A percentile compares a stretch with the other conserved stretches of the same genome.
phyloP scores from a whole-genome alignment of 2,329 filamentous ascomycete genomes.

The Massarina eburnea region DNA sequence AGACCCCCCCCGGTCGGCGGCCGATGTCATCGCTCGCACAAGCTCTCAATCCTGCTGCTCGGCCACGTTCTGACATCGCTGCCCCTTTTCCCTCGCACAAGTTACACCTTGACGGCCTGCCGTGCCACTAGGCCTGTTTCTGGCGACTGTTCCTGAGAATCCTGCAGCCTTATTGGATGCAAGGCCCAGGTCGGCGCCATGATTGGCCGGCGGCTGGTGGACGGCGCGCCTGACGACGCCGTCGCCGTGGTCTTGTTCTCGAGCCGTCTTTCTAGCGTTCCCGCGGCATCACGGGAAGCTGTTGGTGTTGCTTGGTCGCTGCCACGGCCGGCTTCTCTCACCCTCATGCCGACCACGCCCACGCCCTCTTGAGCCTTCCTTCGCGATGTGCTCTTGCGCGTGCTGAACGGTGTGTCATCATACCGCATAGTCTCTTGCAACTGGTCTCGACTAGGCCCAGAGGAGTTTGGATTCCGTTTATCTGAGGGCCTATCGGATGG shows the following conservation, averaged over 20 bases:
- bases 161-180: constrained; percentile 33
- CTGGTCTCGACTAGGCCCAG: too few relatives aligned
- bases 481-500: too few relatives aligned
- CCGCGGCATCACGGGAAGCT: constrained; percentile 29
- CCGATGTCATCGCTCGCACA: not conserved
- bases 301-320: constrained; percentile 15
- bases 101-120: constrained; percentile 10
- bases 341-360: not conserved
- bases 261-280: constrained; percentile 32
- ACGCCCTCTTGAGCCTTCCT: constrained; percentile 1
- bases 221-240: constrained; percentile 19
- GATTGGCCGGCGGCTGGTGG: constrained; percentile 23
- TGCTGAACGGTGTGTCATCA: too few relatives aligned
- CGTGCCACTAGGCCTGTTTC: constrained; percentile 17
- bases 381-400: too few relatives aligned
- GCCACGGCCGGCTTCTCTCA: too few relatives aligned
- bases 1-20: too few relatives aligned
- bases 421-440: too few relatives aligned
- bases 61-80: constrained; percentile 13
- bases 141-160: constrained; percentile 32
- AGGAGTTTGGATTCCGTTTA: too few relatives aligned
- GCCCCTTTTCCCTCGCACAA: constrained; percentile 12
- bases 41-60: constrained; percentile 5
- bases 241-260: constrained; percentile 31
- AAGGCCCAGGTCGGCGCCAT: constrained; percentile 1